Conservation (phyloP, 116 monocot species). For the Cymodocea nodosa region DNA sequence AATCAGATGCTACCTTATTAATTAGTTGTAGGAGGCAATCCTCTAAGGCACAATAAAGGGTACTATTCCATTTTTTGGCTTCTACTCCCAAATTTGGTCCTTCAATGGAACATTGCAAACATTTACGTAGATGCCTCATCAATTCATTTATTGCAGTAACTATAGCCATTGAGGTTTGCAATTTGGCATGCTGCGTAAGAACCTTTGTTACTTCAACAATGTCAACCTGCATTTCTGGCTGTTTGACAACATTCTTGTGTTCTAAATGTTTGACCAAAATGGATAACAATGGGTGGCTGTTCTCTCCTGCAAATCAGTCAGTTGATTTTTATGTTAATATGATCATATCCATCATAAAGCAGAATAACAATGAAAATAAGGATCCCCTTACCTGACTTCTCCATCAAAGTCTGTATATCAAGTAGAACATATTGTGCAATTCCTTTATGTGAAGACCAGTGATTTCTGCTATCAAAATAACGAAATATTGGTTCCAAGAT, state of each 20-base stretch:
- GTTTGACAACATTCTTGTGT: slow-evolving; percentile 73
- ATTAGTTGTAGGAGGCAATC: slow-evolving; percentile 58
- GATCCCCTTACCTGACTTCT: slow-evolving; percentile 51
- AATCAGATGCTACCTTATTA: slow-evolving; percentile 43
- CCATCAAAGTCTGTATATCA: slow-evolving; percentile 59
- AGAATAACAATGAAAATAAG: neutral
- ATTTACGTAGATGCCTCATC: slow-evolving; percentile 81
- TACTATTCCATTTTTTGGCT: slow-evolving; percentile 30
- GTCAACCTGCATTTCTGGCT: slow-evolving; percentile 40
- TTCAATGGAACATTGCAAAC: slow-evolving; percentile 70
- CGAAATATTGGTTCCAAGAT: slow-evolving; percentile 70
- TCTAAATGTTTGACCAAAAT: slow-evolving; percentile 79
- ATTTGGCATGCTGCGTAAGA: slow-evolving; percentile 41
- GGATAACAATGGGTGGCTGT: slow-evolving; percentile 57
- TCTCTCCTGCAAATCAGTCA: slow-evolving; percentile 46
- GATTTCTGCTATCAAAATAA: slow-evolving; percentile 55
- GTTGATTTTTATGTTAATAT: neutral
- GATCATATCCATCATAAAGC: neutral
- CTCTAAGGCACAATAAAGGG: slow-evolving; percentile 66
- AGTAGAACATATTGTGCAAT: slow-evolving; percentile 64
- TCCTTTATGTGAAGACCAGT: slow-evolving; percentile 61
- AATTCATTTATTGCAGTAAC: slow-evolving; percentile 61
- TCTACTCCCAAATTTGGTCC: slow-evolving; percentile 25
- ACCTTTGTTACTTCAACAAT: slow-evolving; percentile 42
- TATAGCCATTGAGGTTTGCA: slow-evolving; percentile 45